Base-by-base conservation (phyloP, 2,329 filamentous ascomycete genomes). In the Colletotrichum agaves region DNA sequence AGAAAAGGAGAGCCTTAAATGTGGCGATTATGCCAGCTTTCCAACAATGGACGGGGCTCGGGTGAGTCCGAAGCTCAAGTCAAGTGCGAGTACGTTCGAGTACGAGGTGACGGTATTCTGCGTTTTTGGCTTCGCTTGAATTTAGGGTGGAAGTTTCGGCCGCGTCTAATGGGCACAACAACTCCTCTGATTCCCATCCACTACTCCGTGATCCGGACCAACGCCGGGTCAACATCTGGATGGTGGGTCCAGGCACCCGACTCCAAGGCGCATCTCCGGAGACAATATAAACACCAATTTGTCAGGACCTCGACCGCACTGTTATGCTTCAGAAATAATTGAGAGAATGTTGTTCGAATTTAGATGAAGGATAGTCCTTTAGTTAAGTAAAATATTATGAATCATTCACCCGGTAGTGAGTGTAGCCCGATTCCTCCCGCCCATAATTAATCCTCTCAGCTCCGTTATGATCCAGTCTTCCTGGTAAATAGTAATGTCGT, bases 331-430 rank as follows among this genome's bases (percentile, higher is more conserved):
- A 8, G 8, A 7, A 27, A 7, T 2, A 6, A 7, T 27, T 7
- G 10, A 19, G 5, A n/a, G 7, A 17, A 27, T 19, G 5, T 43
- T 43, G 39, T 23, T 17, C 43, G n/a, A 27, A 57, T n/a, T 23
- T 57, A 43, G 13, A 31, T 41, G 43, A 41, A 57, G 19, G 53
- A 57, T 57, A 57, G 53, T 57, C 35, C 31, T 31, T 10, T 15
- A 37, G 8, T 49, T 31, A 21, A 64, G 47, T 49, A 41, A 17
- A 64, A 39, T 53, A 61, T 44, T 60, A 46, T 17, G 3, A 37
- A 47, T 55, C 39, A 43, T 43, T 12, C 31, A 61, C 57, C 47
- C 56, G 12, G 27, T n/a, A 65, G 61, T 19, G 58, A 65, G 49
- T 47, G 63, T 47, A 55, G 23, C 43, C 23, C 17, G 13, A 37